Evolutionary conservation across 371 early-diverging fungal genomes (phyloP).

Genomic region (Phascolomyces articulosus): DNA sequence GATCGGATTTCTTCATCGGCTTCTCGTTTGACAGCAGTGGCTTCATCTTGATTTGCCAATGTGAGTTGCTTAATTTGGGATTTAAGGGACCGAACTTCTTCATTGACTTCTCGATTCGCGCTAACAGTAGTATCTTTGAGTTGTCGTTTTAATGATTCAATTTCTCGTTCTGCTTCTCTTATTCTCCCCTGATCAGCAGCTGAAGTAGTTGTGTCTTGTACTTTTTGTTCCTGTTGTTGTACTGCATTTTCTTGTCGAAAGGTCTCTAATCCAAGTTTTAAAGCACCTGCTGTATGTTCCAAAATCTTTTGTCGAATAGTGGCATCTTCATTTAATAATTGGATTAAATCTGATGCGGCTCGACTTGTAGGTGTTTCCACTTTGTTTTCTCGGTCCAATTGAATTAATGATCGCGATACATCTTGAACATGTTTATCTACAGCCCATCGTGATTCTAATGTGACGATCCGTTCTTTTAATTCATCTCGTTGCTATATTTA

Average conservation of each 20-base stretch:
- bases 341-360: slow-evolving; percentile 63
- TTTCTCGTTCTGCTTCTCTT: not conserved
- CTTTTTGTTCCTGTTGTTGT: not conserved
- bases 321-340: slow-evolving; percentile 58
- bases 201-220: not conserved
- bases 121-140: too few relatives aligned
- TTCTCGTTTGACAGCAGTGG: not conserved
- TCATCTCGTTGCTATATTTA: slow-evolving; percentile 20
- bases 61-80: not conserved
- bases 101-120: too few relatives aligned
- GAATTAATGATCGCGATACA: slow-evolving; percentile 45
- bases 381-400: slow-evolving; percentile 21
- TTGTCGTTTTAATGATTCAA: not conserved
- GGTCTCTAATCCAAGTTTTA: slow-evolving; percentile 47
- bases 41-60: not conserved
- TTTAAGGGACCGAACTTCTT: not conserved
- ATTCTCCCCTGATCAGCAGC: not conserved
- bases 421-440: slow-evolving; percentile 33
- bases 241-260: slow-evolving; percentile 42
- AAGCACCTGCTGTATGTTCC: slow-evolving; percentile 71
- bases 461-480: slow-evolving; percentile 19
- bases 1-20: not conserved
- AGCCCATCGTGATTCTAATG: slow-evolving; percentile 20
- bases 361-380: not conserved
- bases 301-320: slow-evolving; percentile 68